These are phyloP conservation scores for Colletotrichum theobromicola DNA, from an alignment of 2,329 filamentous ascomycete genomes.

Conservation along the genomic window DNA sequence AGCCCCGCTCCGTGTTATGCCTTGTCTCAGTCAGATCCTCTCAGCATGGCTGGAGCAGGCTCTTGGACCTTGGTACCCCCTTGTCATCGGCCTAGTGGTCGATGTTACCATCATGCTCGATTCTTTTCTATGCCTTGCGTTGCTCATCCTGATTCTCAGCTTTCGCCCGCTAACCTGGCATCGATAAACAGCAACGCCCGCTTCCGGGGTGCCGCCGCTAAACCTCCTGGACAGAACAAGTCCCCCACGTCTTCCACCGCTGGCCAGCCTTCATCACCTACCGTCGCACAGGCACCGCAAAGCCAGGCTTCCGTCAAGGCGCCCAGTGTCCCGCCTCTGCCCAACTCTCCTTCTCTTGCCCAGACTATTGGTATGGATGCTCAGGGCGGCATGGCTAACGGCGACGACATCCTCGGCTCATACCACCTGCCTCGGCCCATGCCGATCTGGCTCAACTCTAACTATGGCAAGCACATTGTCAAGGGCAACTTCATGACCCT, in stretches of 20 bases:
- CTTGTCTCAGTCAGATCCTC: background rate
- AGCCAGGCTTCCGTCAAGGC: constrained; percentile 58
- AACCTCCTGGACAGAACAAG: constrained; percentile 55
- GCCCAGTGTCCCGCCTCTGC: constrained; percentile 65
- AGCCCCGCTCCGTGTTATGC: background rate
- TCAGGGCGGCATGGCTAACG: constrained; percentile 50
- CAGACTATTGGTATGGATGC: constrained; percentile 74
- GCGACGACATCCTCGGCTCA: constrained; percentile 61
- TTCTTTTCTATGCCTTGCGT: background rate
- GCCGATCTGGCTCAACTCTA: constrained; percentile 77
- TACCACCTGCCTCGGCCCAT: constrained; percentile 71
- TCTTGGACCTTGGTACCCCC: background rate
- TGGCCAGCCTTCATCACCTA: constrained; percentile 54
- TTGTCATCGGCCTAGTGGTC: constrained; percentile 2
- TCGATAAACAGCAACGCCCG: constrained; percentile 55
- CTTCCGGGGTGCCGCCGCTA: constrained; percentile 61
- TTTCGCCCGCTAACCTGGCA: constrained; percentile 28
- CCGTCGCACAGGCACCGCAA: constrained; percentile 44
- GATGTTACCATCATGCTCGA: background rate
- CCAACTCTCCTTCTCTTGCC: constrained; percentile 67
- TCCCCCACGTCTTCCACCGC: constrained; percentile 55
- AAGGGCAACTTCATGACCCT: constrained; percentile 98
- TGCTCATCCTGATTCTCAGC: constrained; percentile 5
- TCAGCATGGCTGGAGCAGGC: background rate
- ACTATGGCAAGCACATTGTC: constrained; percentile 85